Evolutionary conservation across 2,329 filamentous ascomycete species (phyloP).

Genomic region (Helotiales sp.): DNA sequence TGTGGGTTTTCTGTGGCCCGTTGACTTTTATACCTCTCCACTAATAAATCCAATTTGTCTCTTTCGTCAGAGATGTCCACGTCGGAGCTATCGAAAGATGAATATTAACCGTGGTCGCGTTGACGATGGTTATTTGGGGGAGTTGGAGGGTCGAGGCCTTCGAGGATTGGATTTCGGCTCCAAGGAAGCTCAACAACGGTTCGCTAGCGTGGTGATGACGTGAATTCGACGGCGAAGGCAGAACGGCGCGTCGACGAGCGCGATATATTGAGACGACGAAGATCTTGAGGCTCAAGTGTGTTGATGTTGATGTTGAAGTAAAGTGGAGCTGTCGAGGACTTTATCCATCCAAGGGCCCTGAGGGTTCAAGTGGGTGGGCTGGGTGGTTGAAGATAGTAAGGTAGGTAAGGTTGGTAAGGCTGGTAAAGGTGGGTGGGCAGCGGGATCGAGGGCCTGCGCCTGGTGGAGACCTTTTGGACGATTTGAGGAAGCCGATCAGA

Average conservation of each 20-base stretch:
- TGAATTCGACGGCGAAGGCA: not conserved
- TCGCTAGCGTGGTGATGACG: not conserved
- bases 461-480: slow-evolving; percentile 5
- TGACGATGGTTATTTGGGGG: not conserved
- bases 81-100: not conserved
- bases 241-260: slow-evolving; percentile 3
- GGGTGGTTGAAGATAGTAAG: slow-evolving; percentile 16
- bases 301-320: slow-evolving; percentile 31
- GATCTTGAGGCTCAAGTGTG: slow-evolving; percentile 31
- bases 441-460: slow-evolving; percentile 8
- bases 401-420: slow-evolving; percentile 16
- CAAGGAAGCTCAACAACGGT: not conserved
- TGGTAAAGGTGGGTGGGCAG: slow-evolving; percentile 4
- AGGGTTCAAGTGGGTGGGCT: slow-evolving; percentile 22
- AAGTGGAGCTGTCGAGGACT: slow-evolving; percentile 35
- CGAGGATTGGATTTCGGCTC: not conserved
- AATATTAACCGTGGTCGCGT: not conserved
- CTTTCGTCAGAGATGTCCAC: not conserved
- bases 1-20: not conserved
- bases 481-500: slow-evolving; percentile 5
- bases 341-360: slow-evolving; percentile 31
- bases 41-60: not conserved
- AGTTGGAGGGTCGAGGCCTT: not conserved
- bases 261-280: not conserved
- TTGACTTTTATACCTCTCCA: not conserved